A percentile compares a stretch with the other conserved stretches of the same genome.
Evolutionary conservation across 257 asterid species (phyloP).

Genomic region (Capsicum baccatum): DNA sequence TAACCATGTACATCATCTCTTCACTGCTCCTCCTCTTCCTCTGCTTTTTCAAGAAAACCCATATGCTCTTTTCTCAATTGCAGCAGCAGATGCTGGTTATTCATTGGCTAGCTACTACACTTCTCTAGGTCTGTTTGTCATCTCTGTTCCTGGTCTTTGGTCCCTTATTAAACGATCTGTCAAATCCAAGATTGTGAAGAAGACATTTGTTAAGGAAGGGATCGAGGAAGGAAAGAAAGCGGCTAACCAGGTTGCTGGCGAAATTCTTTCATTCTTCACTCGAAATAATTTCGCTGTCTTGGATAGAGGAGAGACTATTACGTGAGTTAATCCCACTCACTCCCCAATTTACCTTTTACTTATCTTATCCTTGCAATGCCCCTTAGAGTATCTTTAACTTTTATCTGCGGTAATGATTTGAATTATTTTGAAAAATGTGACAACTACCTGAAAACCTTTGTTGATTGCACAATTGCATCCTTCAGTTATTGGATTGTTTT

Average conservation of each 20-base stretch:
- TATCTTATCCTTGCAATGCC: background rate
- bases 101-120: constrained; percentile 96
- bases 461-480: background rate
- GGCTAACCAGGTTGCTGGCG: constrained; percentile 85
- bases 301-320: constrained; percentile 85
- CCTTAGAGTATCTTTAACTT: background rate
- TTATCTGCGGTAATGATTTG: background rate
- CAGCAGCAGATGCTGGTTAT: constrained; percentile 62
- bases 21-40: constrained; percentile 33
- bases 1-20: background rate
- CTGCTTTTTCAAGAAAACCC: constrained; percentile 49
- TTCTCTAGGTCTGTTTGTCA: constrained; percentile 87
- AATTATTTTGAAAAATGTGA: no score
- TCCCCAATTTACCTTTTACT: constrained; percentile 13
- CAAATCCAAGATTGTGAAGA: constrained; percentile 93
- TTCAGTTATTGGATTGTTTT: background rate
- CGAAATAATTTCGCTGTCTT: constrained; percentile 78
- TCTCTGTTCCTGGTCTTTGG: constrained; percentile 98
- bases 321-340: constrained; percentile 54
- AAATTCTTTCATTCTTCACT: constrained; percentile 85
- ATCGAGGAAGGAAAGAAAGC: constrained; percentile 59
- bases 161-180: constrained; percentile 97
- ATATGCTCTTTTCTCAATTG: constrained; percentile 61
- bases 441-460: background rate
- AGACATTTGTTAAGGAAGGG: constrained; percentile 72